A percentile compares a stretch with the other conserved stretches of the same genome.
phyloP scores from a whole-genome alignment of 2,329 filamentous ascomycete genomes.

The Zymoseptoria tritici region DNA sequence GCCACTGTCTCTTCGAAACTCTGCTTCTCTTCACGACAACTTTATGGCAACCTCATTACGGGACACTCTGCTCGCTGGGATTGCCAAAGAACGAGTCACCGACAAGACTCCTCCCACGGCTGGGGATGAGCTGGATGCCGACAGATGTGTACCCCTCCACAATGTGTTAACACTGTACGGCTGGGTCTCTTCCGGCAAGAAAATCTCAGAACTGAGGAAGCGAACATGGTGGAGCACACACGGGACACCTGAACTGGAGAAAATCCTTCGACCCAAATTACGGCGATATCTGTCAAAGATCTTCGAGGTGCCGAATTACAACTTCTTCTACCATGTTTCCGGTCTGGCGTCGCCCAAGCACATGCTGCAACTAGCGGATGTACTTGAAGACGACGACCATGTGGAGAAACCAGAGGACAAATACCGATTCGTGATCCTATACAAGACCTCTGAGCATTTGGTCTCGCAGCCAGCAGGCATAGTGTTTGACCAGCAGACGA shows the following conservation, averaged over 20 bases:
- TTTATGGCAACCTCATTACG: neutral
- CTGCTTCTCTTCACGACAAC: neutral
- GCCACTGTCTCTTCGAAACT: neutral
- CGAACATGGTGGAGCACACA: conserved; percentile 28
- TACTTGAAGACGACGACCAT: conserved; percentile 25
- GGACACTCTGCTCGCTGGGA: conserved; percentile 22
- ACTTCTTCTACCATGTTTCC: conserved; percentile 29
- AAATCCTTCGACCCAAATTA: conserved; percentile 22
- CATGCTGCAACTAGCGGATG: conserved; percentile 24
- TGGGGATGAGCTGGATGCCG: conserved; percentile 22
- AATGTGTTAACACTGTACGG: conserved; percentile 30
- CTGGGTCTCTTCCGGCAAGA: conserved; percentile 28
- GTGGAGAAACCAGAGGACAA: conserved; percentile 20
- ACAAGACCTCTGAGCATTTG: conserved; percentile 23
- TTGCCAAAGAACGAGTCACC: conserved; percentile 27
- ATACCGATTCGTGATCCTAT: conserved; percentile 26
- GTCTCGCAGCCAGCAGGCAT: conserved; percentile 27
- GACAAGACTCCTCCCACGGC: conserved; percentile 16
- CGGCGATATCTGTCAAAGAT: conserved; percentile 27
- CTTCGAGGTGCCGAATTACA: conserved; percentile 27
- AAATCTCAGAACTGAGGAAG: conserved; percentile 24
- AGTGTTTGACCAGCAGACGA: conserved; percentile 26
- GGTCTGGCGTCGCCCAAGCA: conserved; percentile 23
- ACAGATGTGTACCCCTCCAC: conserved; percentile 28
- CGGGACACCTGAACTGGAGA: conserved; percentile 21